Conservation (phyloP, 805 yeast species). For the Candida coleopterorum region DNA sequence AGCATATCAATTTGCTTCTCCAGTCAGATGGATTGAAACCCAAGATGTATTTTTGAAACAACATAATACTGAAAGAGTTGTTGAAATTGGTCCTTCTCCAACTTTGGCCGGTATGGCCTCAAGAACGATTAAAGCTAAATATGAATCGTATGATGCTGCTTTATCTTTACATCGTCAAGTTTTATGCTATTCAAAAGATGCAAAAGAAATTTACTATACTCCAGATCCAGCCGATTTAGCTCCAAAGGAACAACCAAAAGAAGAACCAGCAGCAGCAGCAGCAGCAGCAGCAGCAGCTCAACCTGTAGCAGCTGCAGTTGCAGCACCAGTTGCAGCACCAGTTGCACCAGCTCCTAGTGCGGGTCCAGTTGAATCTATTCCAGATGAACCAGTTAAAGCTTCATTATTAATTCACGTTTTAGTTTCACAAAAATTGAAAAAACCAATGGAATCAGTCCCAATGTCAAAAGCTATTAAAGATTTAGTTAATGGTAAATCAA, state of each 20-base stretch:
- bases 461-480: constrained; percentile 93
- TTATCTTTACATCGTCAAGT: constrained; percentile 90
- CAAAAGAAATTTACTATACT: constrained; percentile 93
- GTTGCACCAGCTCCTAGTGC: constrained; percentile 69
- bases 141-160: constrained; percentile 98
- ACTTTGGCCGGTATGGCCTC: constrained; percentile 98
- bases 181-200: constrained; percentile 91
- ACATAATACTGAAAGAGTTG: constrained; percentile 93
- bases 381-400: constrained; percentile 90
- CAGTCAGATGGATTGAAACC: constrained; percentile 99
- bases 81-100: constrained; percentile 98
- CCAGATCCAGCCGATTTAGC: constrained; percentile 65
- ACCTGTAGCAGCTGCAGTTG: constrained; percentile 53
- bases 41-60: constrained; percentile 96
- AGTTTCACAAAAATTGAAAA: constrained; percentile 95
- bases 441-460: constrained; percentile 79
- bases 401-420: constrained; percentile 75
- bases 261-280: constrained; percentile 36
- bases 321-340: constrained; percentile 55
- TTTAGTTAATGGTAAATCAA: constrained; percentile 96
- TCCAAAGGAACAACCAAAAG: constrained; percentile 19
- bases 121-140: constrained; percentile 90
- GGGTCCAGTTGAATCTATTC: constrained; percentile 77
- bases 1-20: constrained; percentile 98
- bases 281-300: constrained; percentile 52